Conservation (phyloP, 495 filamentous ascomycete genomes). For the Hypoxylon fuscum region DNA sequence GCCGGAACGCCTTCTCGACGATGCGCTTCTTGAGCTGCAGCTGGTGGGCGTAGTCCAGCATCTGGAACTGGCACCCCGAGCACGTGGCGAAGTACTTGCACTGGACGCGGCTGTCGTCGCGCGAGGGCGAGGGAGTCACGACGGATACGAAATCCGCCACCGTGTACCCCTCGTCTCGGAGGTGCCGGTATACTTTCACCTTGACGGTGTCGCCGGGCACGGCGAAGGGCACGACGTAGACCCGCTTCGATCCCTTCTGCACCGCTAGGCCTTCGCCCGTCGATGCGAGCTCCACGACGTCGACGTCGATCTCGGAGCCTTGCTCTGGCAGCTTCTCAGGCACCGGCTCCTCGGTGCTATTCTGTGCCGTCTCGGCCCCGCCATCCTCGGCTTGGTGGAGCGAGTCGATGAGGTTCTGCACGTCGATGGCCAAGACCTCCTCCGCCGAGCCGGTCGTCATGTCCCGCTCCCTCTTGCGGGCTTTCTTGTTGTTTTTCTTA, state of each 20-base stretch:
- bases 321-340: constrained; percentile 63
- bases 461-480: constrained; percentile 56
- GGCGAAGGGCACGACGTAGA: constrained; percentile 87
- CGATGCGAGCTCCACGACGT: constrained; percentile 80
- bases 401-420: constrained; percentile 68
- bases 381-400: constrained; percentile 44
- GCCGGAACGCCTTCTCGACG: constrained; percentile 88
- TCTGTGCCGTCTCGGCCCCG: constrained; percentile 15
- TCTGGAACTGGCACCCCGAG: constrained; percentile 96
- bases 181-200: constrained; percentile 79
- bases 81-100: constrained; percentile 90
- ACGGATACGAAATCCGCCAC: constrained; percentile 84
- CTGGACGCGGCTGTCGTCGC: constrained; percentile 77
- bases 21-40: constrained; percentile 83
- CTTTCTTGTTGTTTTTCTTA: constrained; percentile 53
- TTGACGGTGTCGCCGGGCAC: constrained; percentile 83
- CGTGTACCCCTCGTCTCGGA: constrained; percentile 67
- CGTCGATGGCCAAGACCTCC: constrained; percentile 77
- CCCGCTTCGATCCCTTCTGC: constrained; percentile 68
- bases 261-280: constrained; percentile 87
- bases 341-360: constrained; percentile 8
- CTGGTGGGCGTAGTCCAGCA: constrained; percentile 90
- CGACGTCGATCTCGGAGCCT: constrained; percentile 81
- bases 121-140: constrained; percentile 72
- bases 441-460: constrained; percentile 69